Conservation (phyloP, 805 yeast species). For the Candida caryicola region DNA sequence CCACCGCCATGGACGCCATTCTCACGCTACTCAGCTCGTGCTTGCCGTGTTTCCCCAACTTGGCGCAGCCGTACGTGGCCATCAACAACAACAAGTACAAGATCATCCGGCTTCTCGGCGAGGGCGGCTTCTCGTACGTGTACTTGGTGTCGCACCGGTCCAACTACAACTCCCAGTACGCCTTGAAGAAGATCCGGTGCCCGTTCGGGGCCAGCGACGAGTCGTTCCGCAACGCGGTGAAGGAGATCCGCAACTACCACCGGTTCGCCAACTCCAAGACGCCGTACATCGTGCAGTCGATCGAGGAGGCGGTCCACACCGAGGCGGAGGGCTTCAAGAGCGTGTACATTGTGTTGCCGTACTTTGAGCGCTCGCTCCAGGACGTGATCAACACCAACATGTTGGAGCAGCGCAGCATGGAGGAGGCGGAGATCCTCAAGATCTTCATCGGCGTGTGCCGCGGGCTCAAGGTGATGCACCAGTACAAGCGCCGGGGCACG, state of each 20-base stretch:
- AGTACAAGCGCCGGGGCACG: constrained; percentile 37
- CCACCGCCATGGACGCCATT: constrained; percentile 21
- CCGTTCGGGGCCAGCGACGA: constrained; percentile 82
- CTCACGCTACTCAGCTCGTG: constrained; percentile 27
- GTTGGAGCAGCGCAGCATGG: constrained; percentile 50
- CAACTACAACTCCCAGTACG: constrained; percentile 50
- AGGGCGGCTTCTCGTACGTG: constrained; percentile 86
- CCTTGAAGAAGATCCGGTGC: constrained; percentile 83
- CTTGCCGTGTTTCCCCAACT: constrained; percentile 45
- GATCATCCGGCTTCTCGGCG: constrained; percentile 75
- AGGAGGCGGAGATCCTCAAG: constrained; percentile 61
- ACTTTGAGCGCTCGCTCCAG: constrained; percentile 68
- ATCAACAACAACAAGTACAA: constrained; percentile 62
- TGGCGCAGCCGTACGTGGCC: constrained; percentile 51
- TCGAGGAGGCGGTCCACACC: constrained; percentile 69
- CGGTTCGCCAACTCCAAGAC: constrained; percentile 53
- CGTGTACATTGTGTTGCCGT: constrained; percentile 77
- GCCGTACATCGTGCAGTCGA: constrained; percentile 65
- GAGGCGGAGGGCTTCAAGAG: constrained; percentile 79
- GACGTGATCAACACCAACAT: constrained; percentile 69
- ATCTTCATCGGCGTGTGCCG: constrained; percentile 67
- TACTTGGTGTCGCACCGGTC: constrained; percentile 61
- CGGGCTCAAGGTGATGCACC: constrained; percentile 76
- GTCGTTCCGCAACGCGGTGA: constrained; percentile 56
- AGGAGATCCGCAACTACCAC: constrained; percentile 73